Evolutionary conservation across 306 rosid species (phyloP), one percentile per base, ranked within the genome.

Genomic region (Sophora flavescens): DNA sequence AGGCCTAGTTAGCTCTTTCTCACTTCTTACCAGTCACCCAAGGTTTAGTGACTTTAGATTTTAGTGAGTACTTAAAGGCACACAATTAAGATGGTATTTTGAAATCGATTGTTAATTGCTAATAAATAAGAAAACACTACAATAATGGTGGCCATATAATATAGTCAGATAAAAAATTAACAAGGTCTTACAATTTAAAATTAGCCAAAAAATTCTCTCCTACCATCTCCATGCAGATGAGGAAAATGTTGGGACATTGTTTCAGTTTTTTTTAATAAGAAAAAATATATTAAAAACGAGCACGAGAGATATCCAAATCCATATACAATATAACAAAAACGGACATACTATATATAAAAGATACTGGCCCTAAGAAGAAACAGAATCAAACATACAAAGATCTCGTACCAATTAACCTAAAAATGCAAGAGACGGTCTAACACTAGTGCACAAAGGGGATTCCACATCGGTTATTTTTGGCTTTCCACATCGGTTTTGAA

Each of bases 1-100:
- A 17, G 65, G 77, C 8, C 63, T 70, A 53, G 13, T 58, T 57
- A 72, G 57, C 77, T 41, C 50, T 57, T 57, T 57, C 41, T 41
- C 44, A 57, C 44, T 72, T 30, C 22, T 28, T 53, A 76, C 26
- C 35, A 53, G 13, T 48, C 48, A 47, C 30, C 13, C 47, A 59
- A 42, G 63, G 12, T 10, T 54, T 6, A 45, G 10, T 39, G 30
- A 14, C 9, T 38, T 70, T 70, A 12, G 64, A 11, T 60, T 10
- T 32, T 6, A 60, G 26, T 6, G 44, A 26, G 32, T 14, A 9
- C 61, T 68, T 35, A 70, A 35, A 6, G 67, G 50, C 50, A 22
- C 26, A 16, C 53, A 9, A n/a, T n/a, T 57, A 18, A 2, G 16
- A 51, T 4, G 15, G 48, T 16, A 5, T 17, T 32, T 69, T 33